Conservation (phyloP, 2,329 filamentous ascomycete genomes). For the Exophiala sp. region DNA sequence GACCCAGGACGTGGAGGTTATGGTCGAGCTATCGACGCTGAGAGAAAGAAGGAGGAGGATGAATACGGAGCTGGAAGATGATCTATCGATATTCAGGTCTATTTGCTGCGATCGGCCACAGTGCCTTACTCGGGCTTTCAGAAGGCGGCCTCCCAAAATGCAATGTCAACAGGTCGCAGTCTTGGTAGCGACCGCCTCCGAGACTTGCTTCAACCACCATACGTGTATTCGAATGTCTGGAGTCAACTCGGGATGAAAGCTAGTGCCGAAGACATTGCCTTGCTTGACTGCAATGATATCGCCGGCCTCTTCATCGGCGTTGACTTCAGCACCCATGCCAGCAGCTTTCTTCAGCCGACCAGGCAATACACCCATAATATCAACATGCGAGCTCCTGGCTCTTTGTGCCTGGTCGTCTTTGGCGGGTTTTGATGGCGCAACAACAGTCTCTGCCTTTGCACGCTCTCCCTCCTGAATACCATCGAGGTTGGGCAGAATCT, state of each 20-base stretch:
- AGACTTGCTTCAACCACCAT: constrained; percentile 83
- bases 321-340: constrained; percentile 40
- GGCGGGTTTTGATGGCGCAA: constrained; percentile 54
- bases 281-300: constrained; percentile 88
- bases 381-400: constrained; percentile 49
- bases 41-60: constrained; percentile 56
- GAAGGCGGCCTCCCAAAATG: not conserved
- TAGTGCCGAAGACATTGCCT: constrained; percentile 88
- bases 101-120: not conserved
- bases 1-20: constrained; percentile 91
- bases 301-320: constrained; percentile 44
- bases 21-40: constrained; percentile 71
- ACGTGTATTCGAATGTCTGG: constrained; percentile 81
- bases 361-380: constrained; percentile 57
- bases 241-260: constrained; percentile 93
- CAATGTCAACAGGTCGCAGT: constrained; percentile 8
- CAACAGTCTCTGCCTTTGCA: constrained; percentile 48
- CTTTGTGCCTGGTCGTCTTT: constrained; percentile 45
- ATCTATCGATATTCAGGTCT: not conserved
- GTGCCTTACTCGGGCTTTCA: not conserved
- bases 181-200: constrained; percentile 36
- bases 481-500: constrained; percentile 57
- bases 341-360: constrained; percentile 49
- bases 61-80: constrained; percentile 53
- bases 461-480: constrained; percentile 53